Percentiles rank a stretch among this genome's conserved stretches.
Evolutionary conservation across 208 protist species (phyloP).

Genomic region (Naegleria lovaniensis): DNA sequence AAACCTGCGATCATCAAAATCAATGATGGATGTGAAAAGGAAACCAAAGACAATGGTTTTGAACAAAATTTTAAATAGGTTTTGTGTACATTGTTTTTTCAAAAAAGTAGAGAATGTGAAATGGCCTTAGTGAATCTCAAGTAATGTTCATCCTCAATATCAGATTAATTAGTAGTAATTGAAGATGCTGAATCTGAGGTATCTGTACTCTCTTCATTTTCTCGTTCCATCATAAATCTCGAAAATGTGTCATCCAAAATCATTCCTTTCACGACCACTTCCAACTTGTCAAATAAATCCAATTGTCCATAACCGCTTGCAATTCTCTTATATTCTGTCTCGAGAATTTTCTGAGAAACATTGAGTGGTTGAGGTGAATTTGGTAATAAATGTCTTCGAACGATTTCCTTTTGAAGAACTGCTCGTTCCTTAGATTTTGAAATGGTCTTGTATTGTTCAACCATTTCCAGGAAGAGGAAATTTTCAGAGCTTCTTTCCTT

Average conservation of each 20-base stretch:
- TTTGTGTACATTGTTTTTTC: too few species aligned
- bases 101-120: too few species aligned
- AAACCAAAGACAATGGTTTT: too few species aligned
- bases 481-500: not conserved
- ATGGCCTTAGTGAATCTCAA: too few species aligned
- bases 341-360: not conserved
- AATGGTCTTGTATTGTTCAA: not conserved
- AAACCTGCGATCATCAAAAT: too few species aligned
- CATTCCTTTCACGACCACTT: not conserved
- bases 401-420: not conserved
- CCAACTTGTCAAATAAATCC: not conserved
- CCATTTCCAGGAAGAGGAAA: not conserved
- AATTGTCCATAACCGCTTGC: not conserved
- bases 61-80: too few species aligned
- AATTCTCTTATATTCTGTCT: not conserved
- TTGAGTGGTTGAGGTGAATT: not conserved
- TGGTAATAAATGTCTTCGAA: not conserved
- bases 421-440: not conserved
- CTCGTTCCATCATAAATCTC: not conserved
- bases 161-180: too few species aligned
- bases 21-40: too few species aligned
- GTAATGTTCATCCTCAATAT: too few species aligned
- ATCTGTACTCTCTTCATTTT: not conserved
- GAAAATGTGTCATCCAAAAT: not conserved
- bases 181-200: too few species aligned